A percentile compares a stretch with the other conserved stretches of the same genome.
phyloP scores from a whole-genome alignment of 768 basidiomycete species.

The Amanita fuliginea region DNA sequence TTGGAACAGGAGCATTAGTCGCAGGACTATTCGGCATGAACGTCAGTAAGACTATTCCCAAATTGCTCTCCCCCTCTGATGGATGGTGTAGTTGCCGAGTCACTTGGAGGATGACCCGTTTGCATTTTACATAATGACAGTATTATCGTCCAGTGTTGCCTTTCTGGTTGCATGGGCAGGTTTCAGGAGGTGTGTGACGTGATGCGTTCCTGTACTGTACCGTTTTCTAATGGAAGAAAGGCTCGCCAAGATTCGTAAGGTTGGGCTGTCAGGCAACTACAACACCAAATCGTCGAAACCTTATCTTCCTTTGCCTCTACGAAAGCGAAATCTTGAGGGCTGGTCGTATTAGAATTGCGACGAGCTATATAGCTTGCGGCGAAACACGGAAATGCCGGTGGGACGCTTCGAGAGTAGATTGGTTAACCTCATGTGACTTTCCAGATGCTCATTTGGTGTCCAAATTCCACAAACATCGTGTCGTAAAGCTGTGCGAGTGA shows the following conservation, averaged over 20 bases:
- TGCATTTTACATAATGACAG: constrained; percentile 63
- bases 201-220: constrained; percentile 6
- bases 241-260: constrained; percentile 34
- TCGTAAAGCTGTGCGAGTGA: background rate
- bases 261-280: constrained; percentile 29
- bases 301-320: constrained; percentile 40
- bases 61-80: constrained; percentile 3
- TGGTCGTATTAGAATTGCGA: constrained; percentile 21
- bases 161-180: constrained; percentile 55
- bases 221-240: constrained; percentile 14
- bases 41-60: constrained; percentile 33
- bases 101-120: constrained; percentile 63
- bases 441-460: background rate
- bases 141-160: constrained; percentile 45
- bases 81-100: constrained; percentile 46
- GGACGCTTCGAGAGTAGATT: background rate
- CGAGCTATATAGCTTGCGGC: background rate
- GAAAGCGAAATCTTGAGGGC: constrained; percentile 26
- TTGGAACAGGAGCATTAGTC: constrained; percentile 82
- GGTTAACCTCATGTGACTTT: background rate
- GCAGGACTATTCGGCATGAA: constrained; percentile 97
- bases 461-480: background rate
- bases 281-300: constrained; percentile 15
- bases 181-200: constrained; percentile 41
- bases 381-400: background rate